Conservation (phyloP, 768 basidiomycete genomes). For the Tricholomella constricta region DNA sequence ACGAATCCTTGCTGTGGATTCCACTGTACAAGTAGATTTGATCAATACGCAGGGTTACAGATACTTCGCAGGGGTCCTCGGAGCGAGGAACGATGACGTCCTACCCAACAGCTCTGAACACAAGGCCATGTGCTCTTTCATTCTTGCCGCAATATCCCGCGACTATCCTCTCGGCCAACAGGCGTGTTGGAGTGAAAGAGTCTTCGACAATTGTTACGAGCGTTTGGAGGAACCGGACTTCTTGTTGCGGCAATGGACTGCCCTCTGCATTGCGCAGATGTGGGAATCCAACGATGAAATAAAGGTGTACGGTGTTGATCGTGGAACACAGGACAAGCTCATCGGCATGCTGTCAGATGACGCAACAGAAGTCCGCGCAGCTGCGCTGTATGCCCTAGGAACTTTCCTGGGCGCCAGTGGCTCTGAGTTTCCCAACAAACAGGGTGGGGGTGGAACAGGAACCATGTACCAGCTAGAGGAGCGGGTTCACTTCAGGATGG, state of each 20-base stretch:
- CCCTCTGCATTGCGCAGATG: conserved; percentile 90
- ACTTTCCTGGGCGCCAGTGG: conserved; percentile 93
- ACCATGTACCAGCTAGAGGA: conserved; percentile 77
- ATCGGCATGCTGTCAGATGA: conserved; percentile 80
- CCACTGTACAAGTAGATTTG: conserved; percentile 87
- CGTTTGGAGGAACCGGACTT: conserved; percentile 90
- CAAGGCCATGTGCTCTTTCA: conserved; percentile 98
- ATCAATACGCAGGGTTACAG: conserved; percentile 81
- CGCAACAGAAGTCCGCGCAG: conserved; percentile 90
- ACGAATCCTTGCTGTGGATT: conserved; percentile 95
- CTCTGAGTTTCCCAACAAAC: conserved; percentile 61
- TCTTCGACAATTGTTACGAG: conserved; percentile 87
- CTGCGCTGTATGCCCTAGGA: conserved; percentile 88
- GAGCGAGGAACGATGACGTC: conserved; percentile 62
- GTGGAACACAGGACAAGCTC: conserved; percentile 79
- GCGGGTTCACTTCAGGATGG: conserved; percentile 81
- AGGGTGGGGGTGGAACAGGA: conserved; percentile 85
- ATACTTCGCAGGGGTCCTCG: conserved; percentile 82
- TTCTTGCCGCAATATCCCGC: conserved; percentile 86
- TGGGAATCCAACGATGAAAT: conserved; percentile 95
- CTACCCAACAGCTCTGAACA: conserved; percentile 96
- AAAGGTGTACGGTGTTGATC: conserved; percentile 79
- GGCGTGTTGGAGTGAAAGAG: conserved; percentile 77
- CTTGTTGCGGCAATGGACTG: conserved; percentile 90
- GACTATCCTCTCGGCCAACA: conserved; percentile 86